Percentiles rank a stretch among this genome's conserved stretches.
Conservation (phyloP, 2,329 filamentous ascomycete genomes). For the Sclerotinia trifoliorum region DNA sequence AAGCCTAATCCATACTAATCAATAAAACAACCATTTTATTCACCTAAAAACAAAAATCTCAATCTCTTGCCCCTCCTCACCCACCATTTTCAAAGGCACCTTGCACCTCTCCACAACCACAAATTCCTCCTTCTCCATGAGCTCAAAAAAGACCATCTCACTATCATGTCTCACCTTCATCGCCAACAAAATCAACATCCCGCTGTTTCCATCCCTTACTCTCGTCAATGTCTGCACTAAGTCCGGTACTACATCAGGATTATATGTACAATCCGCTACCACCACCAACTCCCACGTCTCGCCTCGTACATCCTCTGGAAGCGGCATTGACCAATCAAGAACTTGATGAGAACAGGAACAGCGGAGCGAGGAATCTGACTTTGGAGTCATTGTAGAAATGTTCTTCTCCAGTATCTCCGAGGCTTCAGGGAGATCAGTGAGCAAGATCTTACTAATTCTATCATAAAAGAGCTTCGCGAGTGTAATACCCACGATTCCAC, state of each 20-base stretch:
- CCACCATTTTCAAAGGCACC: conserved; percentile 32
- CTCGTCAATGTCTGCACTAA: conserved; percentile 57
- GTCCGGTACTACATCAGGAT: conserved; percentile 62
- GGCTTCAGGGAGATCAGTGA: conserved; percentile 67
- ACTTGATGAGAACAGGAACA: conserved; percentile 43
- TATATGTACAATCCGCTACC: conserved; percentile 73
- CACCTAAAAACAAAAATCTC: conserved; percentile 36
- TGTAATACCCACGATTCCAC: conserved; percentile 66
- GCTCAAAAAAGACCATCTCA: conserved; percentile 63
- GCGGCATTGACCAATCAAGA: conserved; percentile 62
- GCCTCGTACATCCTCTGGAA: conserved; percentile 40
- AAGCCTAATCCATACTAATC: too few relatives aligned
- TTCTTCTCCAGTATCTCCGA: conserved; percentile 59
- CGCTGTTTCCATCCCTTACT: conserved; percentile 17
- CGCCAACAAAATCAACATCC: conserved; percentile 51
- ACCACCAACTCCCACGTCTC: conserved; percentile 57
- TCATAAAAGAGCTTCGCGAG: conserved; percentile 45
- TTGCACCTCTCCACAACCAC: conserved; percentile 27
- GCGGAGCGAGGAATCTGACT: neutral
- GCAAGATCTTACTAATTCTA: conserved; percentile 45
- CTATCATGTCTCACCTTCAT: conserved; percentile 67
- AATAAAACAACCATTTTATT: neutral
- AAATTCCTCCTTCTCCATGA: conserved; percentile 47
- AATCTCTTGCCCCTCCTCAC: conserved; percentile 35
- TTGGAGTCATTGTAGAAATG: conserved; percentile 20